Percentiles rank a stretch among this genome's conserved stretches.
Evolutionary conservation across 2,329 filamentous ascomycete species (phyloP).

Genomic region (Penicillium sp.): DNA sequence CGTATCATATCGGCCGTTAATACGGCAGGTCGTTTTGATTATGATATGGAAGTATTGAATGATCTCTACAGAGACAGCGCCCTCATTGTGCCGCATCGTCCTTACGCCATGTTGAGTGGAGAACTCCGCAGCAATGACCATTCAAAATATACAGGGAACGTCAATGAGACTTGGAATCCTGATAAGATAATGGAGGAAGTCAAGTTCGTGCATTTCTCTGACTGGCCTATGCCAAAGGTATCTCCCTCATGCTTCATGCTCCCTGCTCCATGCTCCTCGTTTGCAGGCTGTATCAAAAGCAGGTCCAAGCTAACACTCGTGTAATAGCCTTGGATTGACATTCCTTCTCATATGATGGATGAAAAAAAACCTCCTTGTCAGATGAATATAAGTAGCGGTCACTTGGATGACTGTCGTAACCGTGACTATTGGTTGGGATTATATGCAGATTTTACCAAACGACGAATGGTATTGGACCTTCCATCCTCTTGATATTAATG

Average conservation of each 20-base stretch:
- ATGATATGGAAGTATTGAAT: constrained; percentile 1
- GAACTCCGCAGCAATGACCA: not conserved
- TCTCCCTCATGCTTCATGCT: not conserved
- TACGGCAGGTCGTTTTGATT: not conserved
- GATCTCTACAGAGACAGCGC: not conserved
- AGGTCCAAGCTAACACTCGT: not conserved
- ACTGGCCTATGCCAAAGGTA: not conserved
- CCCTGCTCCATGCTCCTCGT: not conserved
- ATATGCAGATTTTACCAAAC: not conserved
- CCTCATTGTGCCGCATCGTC: not conserved
- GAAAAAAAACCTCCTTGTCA: not conserved
- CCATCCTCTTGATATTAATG: no score
- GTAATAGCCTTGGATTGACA: not conserved
- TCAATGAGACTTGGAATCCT: not conserved
- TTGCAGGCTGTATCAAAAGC: not conserved
- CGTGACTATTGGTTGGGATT: not conserved
- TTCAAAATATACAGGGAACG: not conserved
- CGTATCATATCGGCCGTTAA: not conserved
- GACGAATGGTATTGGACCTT: not conserved
- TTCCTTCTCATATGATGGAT: not conserved
- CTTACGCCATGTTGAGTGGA: not conserved
- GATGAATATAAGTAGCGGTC: not conserved
- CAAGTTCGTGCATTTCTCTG: not conserved
- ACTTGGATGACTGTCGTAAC: not conserved
- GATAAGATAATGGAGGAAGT: not conserved